phyloP scores from a whole-genome alignment of 148 eudicot genomes.

The Selenicereus undatus region DNA sequence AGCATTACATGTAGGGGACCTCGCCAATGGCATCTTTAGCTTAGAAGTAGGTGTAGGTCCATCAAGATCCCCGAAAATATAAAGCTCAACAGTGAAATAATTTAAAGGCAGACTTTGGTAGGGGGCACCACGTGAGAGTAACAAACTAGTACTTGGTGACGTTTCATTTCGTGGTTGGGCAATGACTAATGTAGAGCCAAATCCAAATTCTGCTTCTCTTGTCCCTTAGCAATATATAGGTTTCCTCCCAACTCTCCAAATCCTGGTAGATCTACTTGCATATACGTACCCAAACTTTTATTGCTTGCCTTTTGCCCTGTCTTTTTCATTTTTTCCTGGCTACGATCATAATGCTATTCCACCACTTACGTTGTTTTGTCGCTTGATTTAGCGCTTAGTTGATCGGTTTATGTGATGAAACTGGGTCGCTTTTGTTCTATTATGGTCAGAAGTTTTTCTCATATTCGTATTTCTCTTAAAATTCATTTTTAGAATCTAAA shows the following conservation, averaged over 20 bases:
- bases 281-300: neutral
- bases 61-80: neutral
- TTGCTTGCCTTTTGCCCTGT: neutral
- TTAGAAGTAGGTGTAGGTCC: neutral
- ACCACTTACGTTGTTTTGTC: neutral
- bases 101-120: conserved; percentile 15
- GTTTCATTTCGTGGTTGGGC: conserved; percentile 28
- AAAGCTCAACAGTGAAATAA: conserved; percentile 13
- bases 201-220: neutral
- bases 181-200: conserved; percentile 20
- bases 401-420: neutral
- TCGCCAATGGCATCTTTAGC: neutral
- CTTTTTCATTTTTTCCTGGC: conserved; percentile 17
- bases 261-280: neutral
- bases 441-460: no score
- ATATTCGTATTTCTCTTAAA: no score
- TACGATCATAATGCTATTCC: neutral
- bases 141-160: conserved; percentile 16
- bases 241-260: neutral
- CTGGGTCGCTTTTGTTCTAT: neutral
- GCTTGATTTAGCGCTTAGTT: neutral
- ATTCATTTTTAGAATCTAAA: no score
- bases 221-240: neutral
- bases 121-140: conserved; percentile 15
- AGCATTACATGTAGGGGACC: neutral